Evolutionary conservation across 129 eudicot species (phyloP), one percentile per base, ranked within the genome.

Genomic region (Solidago caesia): DNA sequence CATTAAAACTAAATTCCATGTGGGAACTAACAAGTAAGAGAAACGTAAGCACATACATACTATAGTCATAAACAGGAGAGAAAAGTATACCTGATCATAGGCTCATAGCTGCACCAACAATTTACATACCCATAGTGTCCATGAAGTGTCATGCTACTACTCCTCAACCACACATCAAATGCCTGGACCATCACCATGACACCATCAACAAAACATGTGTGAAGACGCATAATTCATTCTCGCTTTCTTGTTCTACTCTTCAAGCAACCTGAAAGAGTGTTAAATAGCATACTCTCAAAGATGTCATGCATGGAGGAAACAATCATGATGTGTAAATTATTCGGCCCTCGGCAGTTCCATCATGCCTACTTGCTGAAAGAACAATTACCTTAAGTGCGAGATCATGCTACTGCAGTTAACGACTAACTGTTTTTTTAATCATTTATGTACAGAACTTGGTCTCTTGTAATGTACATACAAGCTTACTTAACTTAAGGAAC

Each of bases 151-250:
- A 73, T 71, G 76, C 70, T 82, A 41, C 87, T 82, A 81, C 85
- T 81, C 63, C 97, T 97, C 2, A 96, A 86, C 99, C 97, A 91
- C 73, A 85, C 68, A 79, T 87, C 89, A 84, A 94, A 94, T 77
- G 85, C 97, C 99, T 94, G 65, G 48, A 68, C 46, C 53, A 61
- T 70, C 68, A 33, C 39, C 39, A 33, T 33, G 39, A 21, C 39
- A 33, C 39, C 3, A 3, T 33, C 39, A 33, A 33, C 39, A 33
- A 33, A 33, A 33, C 39, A 33, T 33, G 39, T 33, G 2, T 33
- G 39, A 33, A 33, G 39, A 33, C 3, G 3, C 39, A 33, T 33
- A 86, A 88, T 25, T 41, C 29, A 44, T 49, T 65, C 7, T 41
- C 12, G 26, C 4, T 64, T 15, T 15, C 60, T n/a, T 52, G 51